A percentile compares a stretch with the other conserved stretches of the same genome.
Conservation (phyloP, 441 rosid species). For the Croton laevigatus region DNA sequence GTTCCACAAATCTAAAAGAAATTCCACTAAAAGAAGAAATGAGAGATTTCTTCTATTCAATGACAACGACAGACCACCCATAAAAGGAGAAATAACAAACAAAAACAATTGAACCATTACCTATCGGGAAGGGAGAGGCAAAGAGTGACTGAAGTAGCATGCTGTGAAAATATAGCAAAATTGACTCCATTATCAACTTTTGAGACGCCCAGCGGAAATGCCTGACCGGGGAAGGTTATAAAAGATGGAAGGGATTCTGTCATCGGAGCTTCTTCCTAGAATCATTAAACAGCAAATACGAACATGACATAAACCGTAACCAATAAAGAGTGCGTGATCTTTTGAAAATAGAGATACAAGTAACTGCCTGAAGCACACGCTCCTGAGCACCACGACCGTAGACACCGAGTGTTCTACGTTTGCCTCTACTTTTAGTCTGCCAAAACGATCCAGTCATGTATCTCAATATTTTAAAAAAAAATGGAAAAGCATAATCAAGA, state of each 20-base stretch:
- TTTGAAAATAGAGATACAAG: neutral
- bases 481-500: constrained; percentile 4
- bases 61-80: no score
- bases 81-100: neutral
- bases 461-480: neutral
- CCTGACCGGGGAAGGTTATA: constrained; percentile 60
- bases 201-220: constrained; percentile 78
- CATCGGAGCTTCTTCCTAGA: constrained; percentile 61
- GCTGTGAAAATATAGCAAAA: constrained; percentile 84
- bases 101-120: constrained; percentile 31
- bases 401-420: constrained; percentile 29
- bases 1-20: neutral
- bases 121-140: constrained; percentile 70
- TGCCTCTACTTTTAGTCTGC: constrained; percentile 39
- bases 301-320: neutral
- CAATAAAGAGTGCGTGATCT: neutral
- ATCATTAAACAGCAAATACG: constrained; percentile 10
- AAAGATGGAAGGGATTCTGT: constrained; percentile 36
- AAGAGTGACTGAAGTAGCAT: constrained; percentile 76
- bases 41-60: neutral
- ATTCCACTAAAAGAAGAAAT: neutral
- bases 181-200: constrained; percentile 76
- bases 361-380: constrained; percentile 57
- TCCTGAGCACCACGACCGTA: constrained; percentile 50
- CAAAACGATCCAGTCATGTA: neutral